phyloP scores from a whole-genome alignment of 306 rosid species.

The Sphenostylis stenocarpa region DNA sequence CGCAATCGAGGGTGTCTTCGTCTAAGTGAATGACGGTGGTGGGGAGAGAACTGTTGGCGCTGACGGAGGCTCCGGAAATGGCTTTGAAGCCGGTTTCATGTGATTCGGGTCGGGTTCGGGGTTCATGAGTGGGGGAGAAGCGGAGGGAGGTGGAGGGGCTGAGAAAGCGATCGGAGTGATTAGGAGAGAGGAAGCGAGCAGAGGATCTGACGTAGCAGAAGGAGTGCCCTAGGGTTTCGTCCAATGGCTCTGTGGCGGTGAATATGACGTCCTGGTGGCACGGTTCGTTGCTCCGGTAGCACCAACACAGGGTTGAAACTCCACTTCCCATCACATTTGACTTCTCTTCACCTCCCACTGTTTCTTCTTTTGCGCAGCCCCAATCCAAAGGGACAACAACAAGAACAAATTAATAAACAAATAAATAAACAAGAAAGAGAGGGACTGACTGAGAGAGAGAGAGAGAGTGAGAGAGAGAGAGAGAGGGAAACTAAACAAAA shows the following conservation, averaged over 20 bases:
- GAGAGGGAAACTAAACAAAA: too few species aligned
- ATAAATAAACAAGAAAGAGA: neutral
- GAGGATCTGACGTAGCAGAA: slow-evolving; percentile 93
- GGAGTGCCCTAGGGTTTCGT: slow-evolving; percentile 99
- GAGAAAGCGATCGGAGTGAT: slow-evolving; percentile 82
- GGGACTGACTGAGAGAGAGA: too few species aligned
- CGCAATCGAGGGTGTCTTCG: slow-evolving; percentile 32
- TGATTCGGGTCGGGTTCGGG: slow-evolving; percentile 51
- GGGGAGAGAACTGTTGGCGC: slow-evolving; percentile 85
- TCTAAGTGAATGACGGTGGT: slow-evolving; percentile 76
- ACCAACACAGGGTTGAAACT: slow-evolving; percentile 65
- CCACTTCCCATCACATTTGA: slow-evolving; percentile 97
- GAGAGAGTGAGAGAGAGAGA: too few species aligned
- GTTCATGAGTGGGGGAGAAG: slow-evolving; percentile 63
- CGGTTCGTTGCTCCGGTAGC: slow-evolving; percentile 48
- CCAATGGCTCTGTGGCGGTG: slow-evolving; percentile 60
- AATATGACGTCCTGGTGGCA: slow-evolving; percentile 42
- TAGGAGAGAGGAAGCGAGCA: slow-evolving; percentile 72
- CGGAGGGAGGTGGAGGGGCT: slow-evolving; percentile 86
- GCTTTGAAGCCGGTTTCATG: slow-evolving; percentile 75
- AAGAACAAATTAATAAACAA: neutral
- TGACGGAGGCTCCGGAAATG: slow-evolving; percentile 96
- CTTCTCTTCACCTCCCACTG: neutral
- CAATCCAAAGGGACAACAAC: too few species aligned
- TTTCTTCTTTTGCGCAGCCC: neutral